Evolutionary conservation across 768 basidiomycete genomes (phyloP).

Genomic region (Russula brevipes): DNA sequence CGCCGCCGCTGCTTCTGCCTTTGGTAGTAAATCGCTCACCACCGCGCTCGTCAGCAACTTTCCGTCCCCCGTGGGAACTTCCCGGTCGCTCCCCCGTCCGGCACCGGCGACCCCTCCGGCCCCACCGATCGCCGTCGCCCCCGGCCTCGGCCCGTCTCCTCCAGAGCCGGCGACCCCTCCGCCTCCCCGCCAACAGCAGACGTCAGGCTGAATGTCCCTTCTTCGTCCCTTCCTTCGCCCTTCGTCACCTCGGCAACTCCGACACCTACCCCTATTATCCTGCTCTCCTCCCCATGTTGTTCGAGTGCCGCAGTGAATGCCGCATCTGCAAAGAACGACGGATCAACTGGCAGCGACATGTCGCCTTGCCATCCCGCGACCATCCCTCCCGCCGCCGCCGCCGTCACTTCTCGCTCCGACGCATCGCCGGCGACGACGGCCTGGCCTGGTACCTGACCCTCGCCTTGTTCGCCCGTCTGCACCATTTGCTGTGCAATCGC

Average conservation of each 20-base stretch:
- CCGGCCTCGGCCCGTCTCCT: slow-evolving; percentile 1
- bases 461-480: slow-evolving; percentile 37
- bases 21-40: slow-evolving; percentile 18
- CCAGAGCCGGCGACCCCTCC: background rate
- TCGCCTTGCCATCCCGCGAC: slow-evolving; percentile 40
- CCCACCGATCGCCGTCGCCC: background rate
- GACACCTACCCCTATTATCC: slow-evolving; percentile 30
- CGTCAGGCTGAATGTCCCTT: background rate
- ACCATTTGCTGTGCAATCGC: slow-evolving; percentile 64
- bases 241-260: slow-evolving; percentile 27
- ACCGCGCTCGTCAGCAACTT: slow-evolving; percentile 18
- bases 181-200: background rate
- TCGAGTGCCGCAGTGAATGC: slow-evolving; percentile 49
- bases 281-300: slow-evolving; percentile 39
- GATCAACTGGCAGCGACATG: slow-evolving; percentile 42
- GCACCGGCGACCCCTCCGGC: background rate
- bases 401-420: slow-evolving; percentile 28
- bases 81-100: background rate
- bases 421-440: slow-evolving; percentile 27
- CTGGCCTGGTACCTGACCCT: slow-evolving; percentile 26
- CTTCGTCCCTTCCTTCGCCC: slow-evolving; percentile 10
- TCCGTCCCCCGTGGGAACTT: slow-evolving; percentile 18
- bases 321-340: slow-evolving; percentile 50
- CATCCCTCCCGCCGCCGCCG: slow-evolving; percentile 31
- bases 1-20: slow-evolving; percentile 26